Evolutionary conservation across 352 stramenopile genomes (phyloP).

Genomic region (Phytophthora pseudosyringae): DNA sequence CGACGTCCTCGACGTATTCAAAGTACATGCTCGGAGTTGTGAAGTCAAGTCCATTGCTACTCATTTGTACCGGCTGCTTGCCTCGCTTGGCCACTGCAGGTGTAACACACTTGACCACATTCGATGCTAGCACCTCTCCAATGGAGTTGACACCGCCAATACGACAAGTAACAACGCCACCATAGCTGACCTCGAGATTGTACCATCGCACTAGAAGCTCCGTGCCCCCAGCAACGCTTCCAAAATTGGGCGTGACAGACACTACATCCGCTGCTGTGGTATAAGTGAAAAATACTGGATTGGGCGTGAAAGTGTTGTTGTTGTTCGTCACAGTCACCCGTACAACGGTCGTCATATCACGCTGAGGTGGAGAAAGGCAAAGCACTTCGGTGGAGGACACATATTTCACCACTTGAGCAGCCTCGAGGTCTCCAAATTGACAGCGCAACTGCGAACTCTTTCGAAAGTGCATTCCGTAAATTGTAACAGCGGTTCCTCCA

Average conservation of each 20-base stretch:
- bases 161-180: conserved; percentile 43
- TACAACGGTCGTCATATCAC: conserved; percentile 46
- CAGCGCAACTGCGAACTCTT: conserved; percentile 62
- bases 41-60: conserved; percentile 63
- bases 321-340: conserved; percentile 72
- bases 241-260: conserved; percentile 58
- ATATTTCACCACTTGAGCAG: conserved; percentile 61
- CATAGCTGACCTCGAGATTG: conserved; percentile 59
- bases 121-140: conserved; percentile 41
- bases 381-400: conserved; percentile 75
- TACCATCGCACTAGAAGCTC: conserved; percentile 61
- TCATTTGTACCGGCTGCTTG: conserved; percentile 56
- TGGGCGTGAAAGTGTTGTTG: conserved; percentile 62
- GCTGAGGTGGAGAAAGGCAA: conserved; percentile 66
- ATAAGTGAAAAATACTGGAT: conserved; percentile 87
- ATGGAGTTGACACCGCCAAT: conserved; percentile 41
- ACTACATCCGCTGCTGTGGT: conserved; percentile 55
- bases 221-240: conserved; percentile 59
- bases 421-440: conserved; percentile 72
- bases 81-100: conserved; percentile 36
- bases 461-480: conserved; percentile 88
- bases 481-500: conserved; percentile 83
- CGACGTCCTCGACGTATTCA: conserved; percentile 51
- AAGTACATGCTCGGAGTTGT: conserved; percentile 51
- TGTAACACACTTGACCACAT: conserved; percentile 56